Conservation (phyloP, 306 rosid species). For the Alnus rubra region DNA sequence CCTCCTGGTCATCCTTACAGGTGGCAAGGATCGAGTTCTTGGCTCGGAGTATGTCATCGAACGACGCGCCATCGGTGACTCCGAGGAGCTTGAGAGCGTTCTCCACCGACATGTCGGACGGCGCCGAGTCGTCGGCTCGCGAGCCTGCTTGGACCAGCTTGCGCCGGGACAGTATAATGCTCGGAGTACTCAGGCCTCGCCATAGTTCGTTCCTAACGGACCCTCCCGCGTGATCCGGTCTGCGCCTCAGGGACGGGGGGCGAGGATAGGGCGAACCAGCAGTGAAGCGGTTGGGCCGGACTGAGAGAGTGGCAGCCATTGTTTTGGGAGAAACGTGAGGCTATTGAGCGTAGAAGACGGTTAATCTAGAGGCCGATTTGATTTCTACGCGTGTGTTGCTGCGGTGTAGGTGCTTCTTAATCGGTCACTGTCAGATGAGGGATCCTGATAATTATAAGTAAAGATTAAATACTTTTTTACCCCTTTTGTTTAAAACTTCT, state of each 20-base stretch:
- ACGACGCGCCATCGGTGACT: conserved; percentile 89
- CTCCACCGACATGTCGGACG: conserved; percentile 92
- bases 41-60: conserved; percentile 93
- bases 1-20: conserved; percentile 73
- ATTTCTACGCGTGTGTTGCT: background rate
- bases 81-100: conserved; percentile 87
- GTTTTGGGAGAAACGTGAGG: conserved; percentile 37
- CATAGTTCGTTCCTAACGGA: conserved; percentile 30
- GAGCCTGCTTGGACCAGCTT: conserved; percentile 69
- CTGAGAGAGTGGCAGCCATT: conserved; percentile 79
- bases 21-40: conserved; percentile 70
- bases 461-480: too few relatives aligned
- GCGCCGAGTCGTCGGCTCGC: conserved; percentile 78
- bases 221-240: conserved; percentile 28
- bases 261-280: conserved; percentile 51
- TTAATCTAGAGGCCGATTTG: conserved; percentile 1
- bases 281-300: conserved; percentile 73
- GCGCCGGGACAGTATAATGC: conserved; percentile 26
- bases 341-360: conserved; percentile 7
- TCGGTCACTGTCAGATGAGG: background rate
- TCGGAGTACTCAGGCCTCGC: conserved; percentile 25
- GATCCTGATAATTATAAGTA: too few relatives aligned
- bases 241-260: conserved; percentile 39
- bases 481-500: too few relatives aligned
- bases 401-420: background rate